phyloP scores from a whole-genome alignment of 1,284 basidiomycete species.

The Ustilago crameri region DNA sequence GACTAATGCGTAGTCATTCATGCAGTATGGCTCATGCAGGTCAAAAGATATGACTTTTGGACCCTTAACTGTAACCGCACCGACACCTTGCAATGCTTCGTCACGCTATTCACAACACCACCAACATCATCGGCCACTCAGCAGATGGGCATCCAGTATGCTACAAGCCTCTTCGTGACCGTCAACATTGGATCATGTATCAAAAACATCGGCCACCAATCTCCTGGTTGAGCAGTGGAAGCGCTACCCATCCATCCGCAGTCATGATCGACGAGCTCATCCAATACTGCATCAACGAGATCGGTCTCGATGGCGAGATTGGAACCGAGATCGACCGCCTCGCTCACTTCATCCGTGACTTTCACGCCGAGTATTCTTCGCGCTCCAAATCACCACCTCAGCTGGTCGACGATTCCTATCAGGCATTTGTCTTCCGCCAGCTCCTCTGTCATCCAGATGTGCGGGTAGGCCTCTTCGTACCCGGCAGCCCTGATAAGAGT shows the following conservation, averaged over 20 bases:
- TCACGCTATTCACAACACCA: no score
- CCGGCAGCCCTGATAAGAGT: constrained; percentile 15
- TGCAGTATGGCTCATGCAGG: background rate
- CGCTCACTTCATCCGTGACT: constrained; percentile 76
- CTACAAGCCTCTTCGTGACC: background rate
- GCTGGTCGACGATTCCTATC: constrained; percentile 79
- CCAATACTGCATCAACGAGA: constrained; percentile 78
- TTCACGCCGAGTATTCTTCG: constrained; percentile 71
- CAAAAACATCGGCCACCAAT: no score
- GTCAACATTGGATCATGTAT: background rate
- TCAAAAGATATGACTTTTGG: constrained; percentile 4
- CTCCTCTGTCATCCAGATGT: constrained; percentile 79
- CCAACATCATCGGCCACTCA: no score
- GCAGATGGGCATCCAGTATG: no score
- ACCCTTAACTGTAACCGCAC: no score
- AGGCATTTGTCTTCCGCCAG: constrained; percentile 81
- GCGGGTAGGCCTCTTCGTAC: constrained; percentile 73
- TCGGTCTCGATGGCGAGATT: constrained; percentile 84
- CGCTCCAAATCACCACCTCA: constrained; percentile 70
- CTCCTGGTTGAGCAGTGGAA: no score
- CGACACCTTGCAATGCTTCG: no score
- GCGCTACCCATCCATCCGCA: background rate
- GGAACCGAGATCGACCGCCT: constrained; percentile 79
- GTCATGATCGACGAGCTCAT: constrained; percentile 78
- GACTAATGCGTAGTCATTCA: background rate